A percentile compares a stretch with the other conserved stretches of the same genome.
phyloP scores from a whole-genome alignment of 805 yeast genomes.

The Candida loeiensis region DNA sequence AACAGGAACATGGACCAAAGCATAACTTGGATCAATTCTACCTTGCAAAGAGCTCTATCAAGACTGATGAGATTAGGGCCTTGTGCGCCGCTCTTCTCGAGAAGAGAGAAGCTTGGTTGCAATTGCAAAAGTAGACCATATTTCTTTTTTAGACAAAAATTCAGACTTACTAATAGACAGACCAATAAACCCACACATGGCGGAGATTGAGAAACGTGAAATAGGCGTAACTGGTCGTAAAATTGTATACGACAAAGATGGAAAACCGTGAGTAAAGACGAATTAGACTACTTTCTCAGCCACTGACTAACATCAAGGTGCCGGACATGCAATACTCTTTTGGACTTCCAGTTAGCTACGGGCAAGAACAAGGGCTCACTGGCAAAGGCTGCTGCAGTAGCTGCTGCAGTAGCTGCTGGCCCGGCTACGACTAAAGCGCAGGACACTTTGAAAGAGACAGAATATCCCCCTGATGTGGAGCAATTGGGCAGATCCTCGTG shows the following conservation, averaged over 20 bases:
- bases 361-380: constrained; percentile 11
- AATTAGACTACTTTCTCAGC: background rate
- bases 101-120: constrained; percentile 34
- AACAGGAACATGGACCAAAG: constrained; percentile 54
- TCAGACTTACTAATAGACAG: background rate
- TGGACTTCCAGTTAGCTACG: constrained; percentile 70
- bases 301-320: constrained; percentile 44
- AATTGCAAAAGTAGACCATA: background rate
- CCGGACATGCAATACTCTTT: constrained; percentile 79
- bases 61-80: constrained; percentile 63
- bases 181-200: too few species aligned
- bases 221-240: constrained; percentile 61
- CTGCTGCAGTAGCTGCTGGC: constrained; percentile 6
- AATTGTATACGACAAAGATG: constrained; percentile 79
- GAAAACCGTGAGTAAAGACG: constrained; percentile 73
- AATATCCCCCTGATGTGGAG: constrained; percentile 84
- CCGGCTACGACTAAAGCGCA: constrained; percentile 14
- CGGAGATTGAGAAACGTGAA: constrained; percentile 31
- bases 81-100: constrained; percentile 52
- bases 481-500: constrained; percentile 82
- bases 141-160: background rate
- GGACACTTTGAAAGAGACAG: constrained; percentile 43
- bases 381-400: background rate
- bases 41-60: constrained; percentile 56
- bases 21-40: constrained; percentile 69